Conservation (phyloP, 306 rosid species). For the Hippophae gyantsensis region DNA sequence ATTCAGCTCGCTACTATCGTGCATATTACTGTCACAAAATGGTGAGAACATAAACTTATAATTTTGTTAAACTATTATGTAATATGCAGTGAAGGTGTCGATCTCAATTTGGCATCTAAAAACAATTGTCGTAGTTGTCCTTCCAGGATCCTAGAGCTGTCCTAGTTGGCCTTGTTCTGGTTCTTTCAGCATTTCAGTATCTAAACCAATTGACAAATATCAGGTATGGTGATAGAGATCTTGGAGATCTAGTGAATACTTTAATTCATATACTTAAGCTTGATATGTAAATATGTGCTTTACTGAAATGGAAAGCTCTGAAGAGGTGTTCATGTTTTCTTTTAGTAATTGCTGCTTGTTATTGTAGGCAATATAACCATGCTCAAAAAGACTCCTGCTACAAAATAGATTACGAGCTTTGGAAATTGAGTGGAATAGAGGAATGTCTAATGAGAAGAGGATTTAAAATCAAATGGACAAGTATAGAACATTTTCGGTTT, state of each 20-base stretch:
- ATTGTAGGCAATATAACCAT: slow-evolving; percentile 61
- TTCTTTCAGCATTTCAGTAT: too few species aligned
- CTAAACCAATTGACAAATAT: too few species aligned
- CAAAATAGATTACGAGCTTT: slow-evolving; percentile 81
- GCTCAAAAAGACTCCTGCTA: slow-evolving; percentile 99
- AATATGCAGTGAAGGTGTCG: slow-evolving; percentile 1
- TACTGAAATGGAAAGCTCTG: too few species aligned
- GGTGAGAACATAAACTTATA: slow-evolving; percentile 41
- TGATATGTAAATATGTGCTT: too few species aligned
- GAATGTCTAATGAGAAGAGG: slow-evolving; percentile 71
- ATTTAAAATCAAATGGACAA: slow-evolving; percentile 59
- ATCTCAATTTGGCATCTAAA: slow-evolving; percentile 12
- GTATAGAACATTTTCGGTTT: slow-evolving; percentile 32
- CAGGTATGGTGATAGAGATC: too few species aligned
- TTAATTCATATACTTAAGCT: too few species aligned
- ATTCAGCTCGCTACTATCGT: slow-evolving; percentile 83
- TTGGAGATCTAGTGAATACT: too few species aligned
- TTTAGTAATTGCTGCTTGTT: slow-evolving; percentile 17
- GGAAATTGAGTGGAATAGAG: slow-evolving; percentile 91
- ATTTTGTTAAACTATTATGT: neutral
- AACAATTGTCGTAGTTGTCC: slow-evolving; percentile 3
- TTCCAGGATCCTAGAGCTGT: slow-evolving; percentile 82
- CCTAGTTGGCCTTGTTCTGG: too few species aligned
- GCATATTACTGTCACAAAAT: slow-evolving; percentile 94
- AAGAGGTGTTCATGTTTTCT: too few species aligned